A percentile compares a stretch with the other conserved stretches of the same genome.
phyloP scores from a whole-genome alignment of 164 flowering plant species.

The Magnolia changhungtana region DNA sequence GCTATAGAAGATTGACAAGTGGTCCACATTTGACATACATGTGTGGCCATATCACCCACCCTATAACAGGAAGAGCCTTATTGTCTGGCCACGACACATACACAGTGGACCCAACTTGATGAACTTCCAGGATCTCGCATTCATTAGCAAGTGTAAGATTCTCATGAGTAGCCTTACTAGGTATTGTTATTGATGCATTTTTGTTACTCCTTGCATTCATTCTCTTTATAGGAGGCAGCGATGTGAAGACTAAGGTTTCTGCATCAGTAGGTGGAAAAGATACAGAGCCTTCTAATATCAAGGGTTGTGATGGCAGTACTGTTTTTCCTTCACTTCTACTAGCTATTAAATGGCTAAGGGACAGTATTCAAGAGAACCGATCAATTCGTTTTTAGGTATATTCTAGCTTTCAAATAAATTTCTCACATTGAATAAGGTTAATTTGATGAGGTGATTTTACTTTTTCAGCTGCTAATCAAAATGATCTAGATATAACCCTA shows the following conservation, averaged over 20 bases:
- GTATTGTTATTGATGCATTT: background rate
- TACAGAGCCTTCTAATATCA: constrained; percentile 23
- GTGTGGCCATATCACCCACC: background rate
- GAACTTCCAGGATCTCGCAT: background rate
- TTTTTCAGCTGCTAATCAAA: background rate
- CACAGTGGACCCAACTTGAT: background rate
- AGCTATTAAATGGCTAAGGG: constrained; percentile 87
- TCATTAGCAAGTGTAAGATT: background rate
- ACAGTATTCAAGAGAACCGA: constrained; percentile 47
- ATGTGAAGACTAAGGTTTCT: constrained; percentile 26
- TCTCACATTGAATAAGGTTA: background rate
- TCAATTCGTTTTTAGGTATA: constrained; percentile 75
- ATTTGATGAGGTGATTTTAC: background rate
- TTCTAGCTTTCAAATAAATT: background rate
- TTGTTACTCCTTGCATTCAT: background rate
- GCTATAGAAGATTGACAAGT: background rate
- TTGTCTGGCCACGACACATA: background rate
- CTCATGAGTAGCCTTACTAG: background rate
- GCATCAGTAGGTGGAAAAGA: constrained; percentile 31
- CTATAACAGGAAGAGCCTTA: background rate
- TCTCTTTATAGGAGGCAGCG: constrained; percentile 29
- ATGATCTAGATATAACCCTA: background rate
- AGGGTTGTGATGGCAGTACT: constrained; percentile 42
- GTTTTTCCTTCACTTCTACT: constrained; percentile 74
- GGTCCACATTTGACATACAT: no score